Evolutionary conservation across 192 early-diverging fungal genomes (phyloP).

Genomic region (Paraglomus occultum): DNA sequence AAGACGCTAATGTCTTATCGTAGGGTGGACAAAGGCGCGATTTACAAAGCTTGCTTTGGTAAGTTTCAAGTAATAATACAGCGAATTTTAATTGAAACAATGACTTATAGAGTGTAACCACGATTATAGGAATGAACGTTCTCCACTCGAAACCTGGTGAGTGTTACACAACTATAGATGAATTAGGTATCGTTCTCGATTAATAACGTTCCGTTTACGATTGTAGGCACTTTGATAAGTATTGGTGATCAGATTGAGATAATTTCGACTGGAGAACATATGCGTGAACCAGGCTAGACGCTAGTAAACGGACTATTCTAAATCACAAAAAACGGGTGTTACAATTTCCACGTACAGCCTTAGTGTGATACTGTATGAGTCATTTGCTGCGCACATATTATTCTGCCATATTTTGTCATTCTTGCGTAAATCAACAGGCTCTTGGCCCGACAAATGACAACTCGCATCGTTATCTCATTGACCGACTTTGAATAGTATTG

Average conservation of each 20-base stretch:
- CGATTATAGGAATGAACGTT: conserved; percentile 23
- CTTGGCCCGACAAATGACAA: too few relatives aligned
- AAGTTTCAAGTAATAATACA: conserved; percentile 5
- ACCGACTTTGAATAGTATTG: too few relatives aligned
- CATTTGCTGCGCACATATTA: too few relatives aligned
- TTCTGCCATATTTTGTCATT: too few relatives aligned
- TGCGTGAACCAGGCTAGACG: background rate
- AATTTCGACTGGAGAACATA: conserved; percentile 17
- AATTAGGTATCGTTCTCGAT: background rate
- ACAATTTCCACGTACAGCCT: too few relatives aligned
- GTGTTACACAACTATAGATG: background rate
- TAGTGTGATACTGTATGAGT: too few relatives aligned
- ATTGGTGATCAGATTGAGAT: conserved; percentile 7
- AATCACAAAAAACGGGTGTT: too few relatives aligned
- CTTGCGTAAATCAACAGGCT: too few relatives aligned
- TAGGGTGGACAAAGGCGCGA: conserved; percentile 48
- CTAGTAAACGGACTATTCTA: too few relatives aligned
- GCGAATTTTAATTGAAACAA: too few relatives aligned
- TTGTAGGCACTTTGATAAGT: background rate
- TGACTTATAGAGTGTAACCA: too few relatives aligned
- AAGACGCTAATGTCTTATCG: conserved; percentile 53
- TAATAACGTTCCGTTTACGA: background rate
- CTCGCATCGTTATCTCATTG: too few relatives aligned
- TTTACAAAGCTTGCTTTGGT: conserved; percentile 47
- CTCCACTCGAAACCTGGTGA: conserved; percentile 16